phyloP scores from a whole-genome alignment of 768 basidiomycete species.

The Suillus discolor region DNA sequence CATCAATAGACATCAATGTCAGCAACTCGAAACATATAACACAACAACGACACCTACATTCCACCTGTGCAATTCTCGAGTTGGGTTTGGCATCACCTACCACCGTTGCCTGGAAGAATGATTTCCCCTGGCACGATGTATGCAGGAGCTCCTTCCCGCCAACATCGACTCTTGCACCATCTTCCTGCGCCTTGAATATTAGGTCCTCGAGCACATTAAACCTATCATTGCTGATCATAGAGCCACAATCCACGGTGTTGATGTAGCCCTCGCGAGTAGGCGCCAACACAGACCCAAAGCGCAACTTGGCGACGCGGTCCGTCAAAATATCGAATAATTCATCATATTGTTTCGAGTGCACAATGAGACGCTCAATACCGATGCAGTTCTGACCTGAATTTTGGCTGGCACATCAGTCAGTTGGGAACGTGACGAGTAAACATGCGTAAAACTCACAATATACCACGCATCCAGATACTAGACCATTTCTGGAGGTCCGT shows the following conservation, averaged over 20 bases:
- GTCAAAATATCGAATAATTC: constrained; percentile 67
- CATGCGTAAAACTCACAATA: constrained; percentile 66
- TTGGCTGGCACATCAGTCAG: constrained; percentile 54
- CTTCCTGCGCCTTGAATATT: constrained; percentile 66
- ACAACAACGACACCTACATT: constrained; percentile 54
- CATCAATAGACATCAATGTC: constrained; percentile 14
- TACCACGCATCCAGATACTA: constrained; percentile 85
- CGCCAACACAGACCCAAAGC: constrained; percentile 77
- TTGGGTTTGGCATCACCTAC: constrained; percentile 72
- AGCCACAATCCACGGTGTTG: constrained; percentile 79
- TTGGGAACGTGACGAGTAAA: background rate
- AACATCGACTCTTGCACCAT: constrained; percentile 61
- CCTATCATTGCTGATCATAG: constrained; percentile 79
- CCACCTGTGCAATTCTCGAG: constrained; percentile 79
- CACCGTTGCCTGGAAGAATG: constrained; percentile 88
- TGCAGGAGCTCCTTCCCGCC: constrained; percentile 73
- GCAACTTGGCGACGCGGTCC: constrained; percentile 67
- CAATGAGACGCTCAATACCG: constrained; percentile 91
- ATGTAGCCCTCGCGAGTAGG: constrained; percentile 69
- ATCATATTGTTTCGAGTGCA: constrained; percentile 78
- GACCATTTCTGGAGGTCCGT: constrained; percentile 83
- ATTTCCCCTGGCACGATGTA: constrained; percentile 66
- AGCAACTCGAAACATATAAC: constrained; percentile 1
- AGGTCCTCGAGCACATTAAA: constrained; percentile 70
- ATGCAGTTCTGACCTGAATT: constrained; percentile 97